Conservation (phyloP, 768 basidiomycete species). For the Hygrophoropsis aurantiaca region DNA sequence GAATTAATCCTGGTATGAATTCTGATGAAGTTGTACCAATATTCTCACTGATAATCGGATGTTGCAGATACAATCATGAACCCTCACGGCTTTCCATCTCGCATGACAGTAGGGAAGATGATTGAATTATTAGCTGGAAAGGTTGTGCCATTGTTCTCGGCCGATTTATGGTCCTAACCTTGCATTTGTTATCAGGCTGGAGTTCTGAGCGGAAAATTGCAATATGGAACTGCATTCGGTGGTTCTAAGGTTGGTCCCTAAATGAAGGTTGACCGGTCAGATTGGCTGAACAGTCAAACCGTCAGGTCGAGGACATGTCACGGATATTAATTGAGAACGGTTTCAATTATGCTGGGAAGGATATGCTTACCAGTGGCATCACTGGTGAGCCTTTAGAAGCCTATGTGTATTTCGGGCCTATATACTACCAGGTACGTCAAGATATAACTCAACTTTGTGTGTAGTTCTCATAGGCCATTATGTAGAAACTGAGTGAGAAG, state of each 20-base stretch:
- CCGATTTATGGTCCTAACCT: slow-evolving; percentile 3
- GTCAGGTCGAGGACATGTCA: slow-evolving; percentile 95
- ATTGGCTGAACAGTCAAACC: slow-evolving; percentile 8
- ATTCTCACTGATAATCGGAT: slow-evolving; percentile 11
- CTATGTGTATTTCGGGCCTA: slow-evolving; percentile 98
- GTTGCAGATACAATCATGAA: slow-evolving; percentile 97
- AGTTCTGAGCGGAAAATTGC: slow-evolving; percentile 83
- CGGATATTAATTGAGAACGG: slow-evolving; percentile 92
- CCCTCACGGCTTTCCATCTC: slow-evolving; percentile 98
- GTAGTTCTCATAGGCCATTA: slow-evolving; percentile 1
- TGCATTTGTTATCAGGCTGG: slow-evolving; percentile 61
- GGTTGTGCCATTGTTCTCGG: slow-evolving; percentile 37
- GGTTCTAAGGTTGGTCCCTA: slow-evolving; percentile 77
- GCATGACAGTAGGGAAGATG: slow-evolving; percentile 99
- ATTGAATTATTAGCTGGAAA: slow-evolving; percentile 96
- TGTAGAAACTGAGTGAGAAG: slow-evolving; percentile 87
- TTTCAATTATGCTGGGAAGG: slow-evolving; percentile 98
- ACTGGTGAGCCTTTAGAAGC: slow-evolving; percentile 96
- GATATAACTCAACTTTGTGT: slow-evolving; percentile 7
- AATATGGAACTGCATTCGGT: slow-evolving; percentile 96
- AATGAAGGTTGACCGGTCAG: slow-evolving; percentile 1
- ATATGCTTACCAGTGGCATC: slow-evolving; percentile 97
- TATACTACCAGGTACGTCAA: slow-evolving; percentile 85
- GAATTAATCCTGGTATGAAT: slow-evolving; percentile 80
- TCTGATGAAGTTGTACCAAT: slow-evolving; percentile 1